Evolutionary conservation across 2,329 filamentous ascomycete genomes (phyloP).

Genomic region (Talaromyces sp.): DNA sequence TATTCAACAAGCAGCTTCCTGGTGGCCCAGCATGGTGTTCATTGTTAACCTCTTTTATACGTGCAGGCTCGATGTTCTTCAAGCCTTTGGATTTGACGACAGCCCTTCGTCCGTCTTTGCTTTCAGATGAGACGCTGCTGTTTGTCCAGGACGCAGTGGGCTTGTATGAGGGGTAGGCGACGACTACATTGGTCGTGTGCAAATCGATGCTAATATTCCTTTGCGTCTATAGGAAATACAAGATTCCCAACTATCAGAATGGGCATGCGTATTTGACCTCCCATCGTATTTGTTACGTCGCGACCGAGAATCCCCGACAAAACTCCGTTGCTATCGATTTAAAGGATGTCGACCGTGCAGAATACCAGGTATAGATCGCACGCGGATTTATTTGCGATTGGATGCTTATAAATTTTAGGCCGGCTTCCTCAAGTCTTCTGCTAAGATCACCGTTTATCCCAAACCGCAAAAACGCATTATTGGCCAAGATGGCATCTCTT

Average conservation of each 20-base stretch:
- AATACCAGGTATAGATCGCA: conserved; percentile 71
- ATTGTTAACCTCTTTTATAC: conserved; percentile 15
- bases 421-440: conserved; percentile 80
- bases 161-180: conserved; percentile 86
- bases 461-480: conserved; percentile 71
- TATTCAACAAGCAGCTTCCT: not conserved
- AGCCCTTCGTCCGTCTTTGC: conserved; percentile 85
- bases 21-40: conserved; percentile 22
- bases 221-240: conserved; percentile 71
- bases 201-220: conserved; percentile 19
- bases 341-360: conserved; percentile 84
- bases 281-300: conserved; percentile 92
- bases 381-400: not conserved
- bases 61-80: conserved; percentile 83
- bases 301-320: conserved; percentile 79
- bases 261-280: conserved; percentile 96
- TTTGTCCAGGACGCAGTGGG: conserved; percentile 98
- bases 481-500: conserved; percentile 54
- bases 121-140: conserved; percentile 89
- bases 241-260: conserved; percentile 90
- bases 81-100: conserved; percentile 94
- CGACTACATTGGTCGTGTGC: not conserved
- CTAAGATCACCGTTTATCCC: conserved; percentile 85
- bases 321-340: conserved; percentile 82
- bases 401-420: conserved; percentile 54